Conservation (phyloP, 2,329 filamentous ascomycete species). For the Cryphonectria japonica region DNA sequence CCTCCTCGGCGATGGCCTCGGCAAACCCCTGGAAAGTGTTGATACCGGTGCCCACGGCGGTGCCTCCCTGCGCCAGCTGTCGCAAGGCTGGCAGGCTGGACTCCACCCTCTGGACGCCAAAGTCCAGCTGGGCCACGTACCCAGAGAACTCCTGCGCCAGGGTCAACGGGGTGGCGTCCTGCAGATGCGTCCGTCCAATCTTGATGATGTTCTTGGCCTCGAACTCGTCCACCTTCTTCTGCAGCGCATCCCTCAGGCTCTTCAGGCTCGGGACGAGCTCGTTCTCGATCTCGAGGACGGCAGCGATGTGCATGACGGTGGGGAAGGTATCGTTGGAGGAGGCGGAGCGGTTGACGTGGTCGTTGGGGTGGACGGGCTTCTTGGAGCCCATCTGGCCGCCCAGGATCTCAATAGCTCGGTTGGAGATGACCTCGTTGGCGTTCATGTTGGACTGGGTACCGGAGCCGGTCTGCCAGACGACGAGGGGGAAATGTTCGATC, state of each 20-base stretch:
- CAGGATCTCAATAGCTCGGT: conserved; percentile 96
- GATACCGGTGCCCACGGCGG: conserved; percentile 94
- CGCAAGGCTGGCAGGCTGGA: conserved; percentile 46
- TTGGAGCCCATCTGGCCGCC: conserved; percentile 93
- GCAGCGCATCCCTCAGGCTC: conserved; percentile 80
- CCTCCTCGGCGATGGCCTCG: conserved; percentile 87
- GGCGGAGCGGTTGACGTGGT: conserved; percentile 99
- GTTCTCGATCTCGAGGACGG: conserved; percentile 88
- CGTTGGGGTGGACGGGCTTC: conserved; percentile 98
- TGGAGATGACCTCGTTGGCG: conserved; percentile 99
- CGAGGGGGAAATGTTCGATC: conserved; percentile 94
- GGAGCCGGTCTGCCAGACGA: conserved; percentile 99
- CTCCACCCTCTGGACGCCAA: conserved; percentile 80
- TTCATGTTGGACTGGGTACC: conserved; percentile 99
- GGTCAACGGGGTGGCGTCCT: conserved; percentile 94
- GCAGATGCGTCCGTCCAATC: conserved; percentile 96
- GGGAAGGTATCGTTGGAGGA: conserved; percentile 99
- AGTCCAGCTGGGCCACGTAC: conserved; percentile 93
- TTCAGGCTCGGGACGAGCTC: conserved; percentile 81
- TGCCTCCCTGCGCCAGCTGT: conserved; percentile 45
- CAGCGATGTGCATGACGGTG: conserved; percentile 99
- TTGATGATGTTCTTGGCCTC: conserved; percentile 90
- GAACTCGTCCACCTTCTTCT: conserved; percentile 88
- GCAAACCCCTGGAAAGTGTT: conserved; percentile 98
- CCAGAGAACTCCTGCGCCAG: conserved; percentile 97